Evolutionary conservation across 306 rosid species (phyloP), one percentile per base, ranked within the genome.

Genomic region (Corylus heterophylla): DNA sequence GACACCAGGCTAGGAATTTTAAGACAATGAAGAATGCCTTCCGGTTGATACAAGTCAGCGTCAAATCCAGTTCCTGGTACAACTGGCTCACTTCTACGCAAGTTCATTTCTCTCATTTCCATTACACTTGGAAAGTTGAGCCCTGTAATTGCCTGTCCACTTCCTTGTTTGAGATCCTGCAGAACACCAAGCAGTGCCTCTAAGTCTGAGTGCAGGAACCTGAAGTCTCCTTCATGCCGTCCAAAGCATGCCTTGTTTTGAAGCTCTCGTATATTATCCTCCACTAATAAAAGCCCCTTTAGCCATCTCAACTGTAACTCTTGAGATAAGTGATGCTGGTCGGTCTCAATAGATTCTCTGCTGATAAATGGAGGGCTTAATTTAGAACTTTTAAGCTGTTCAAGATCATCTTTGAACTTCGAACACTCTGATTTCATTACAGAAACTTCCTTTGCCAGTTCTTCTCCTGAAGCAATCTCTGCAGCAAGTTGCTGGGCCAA

Each of bases 401-500:
- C 96, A 61, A 93, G 88, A 80, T 91, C 98, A 68, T 83, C 83
- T 90, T 90, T 96, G 71, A 96, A 83, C 83, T 86, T 87, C 72
- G 88, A 86, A 86, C 96, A 91, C 82, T 91, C 97, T 22, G 91
- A 90, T 83, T 92, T 89, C 82, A 93, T 85, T 45, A 76, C 78
- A 55, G 86, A 79, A 76, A 96, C 92, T 87, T 96, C 98, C 74
- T 87, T 89, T 52, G 87, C 85, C 58, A 96, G 83, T 71, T 66
- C 86, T 88, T 93, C 92, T 47, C 99, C 92, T 4, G 97, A 91
- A 74, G 90, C 84, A 78, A 93, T 86, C 90, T 96, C 99, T 22
- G 90, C 81, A 81, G 89, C 85, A 85, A 96, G 90, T 77, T 91
- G 92, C 86, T 84, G 76, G 52, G 94, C 74, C 78, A 93, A 77